Evolutionary conservation across 1,139 yeast genomes (phyloP).

Genomic region (Geotrichum cucujoidarum): DNA sequence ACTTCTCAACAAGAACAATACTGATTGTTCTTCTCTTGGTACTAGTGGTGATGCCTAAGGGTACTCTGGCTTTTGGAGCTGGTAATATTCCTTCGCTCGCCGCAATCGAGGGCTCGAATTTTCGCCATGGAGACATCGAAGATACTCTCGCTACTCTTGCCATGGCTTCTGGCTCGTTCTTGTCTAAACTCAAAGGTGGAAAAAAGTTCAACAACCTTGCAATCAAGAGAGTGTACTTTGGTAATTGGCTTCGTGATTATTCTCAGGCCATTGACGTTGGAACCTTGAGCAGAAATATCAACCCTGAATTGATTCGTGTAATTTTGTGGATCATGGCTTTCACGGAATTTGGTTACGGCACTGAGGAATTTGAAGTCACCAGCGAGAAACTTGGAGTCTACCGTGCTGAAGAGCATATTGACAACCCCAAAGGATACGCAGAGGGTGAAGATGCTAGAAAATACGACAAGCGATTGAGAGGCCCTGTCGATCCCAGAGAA

Average conservation of each 20-base stretch:
- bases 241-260: constrained; percentile 31
- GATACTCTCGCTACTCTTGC: constrained; percentile 24
- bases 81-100: constrained; percentile 30
- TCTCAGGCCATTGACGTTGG: constrained; percentile 32
- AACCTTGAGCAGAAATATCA: constrained; percentile 25
- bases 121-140: constrained; percentile 31
- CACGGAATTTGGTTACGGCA: constrained; percentile 29
- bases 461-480: constrained; percentile 25
- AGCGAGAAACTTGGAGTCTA: constrained; percentile 29
- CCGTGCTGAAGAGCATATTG: constrained; percentile 31
- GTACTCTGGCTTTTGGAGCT: constrained; percentile 28
- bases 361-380: constrained; percentile 31
- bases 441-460: constrained; percentile 25
- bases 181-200: constrained; percentile 23
- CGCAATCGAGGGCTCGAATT: constrained; percentile 26
- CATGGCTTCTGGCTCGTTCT: constrained; percentile 21
- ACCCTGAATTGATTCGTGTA: constrained; percentile 24
- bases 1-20: constrained; percentile 1
- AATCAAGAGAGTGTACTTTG: constrained; percentile 29
- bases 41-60: constrained; percentile 14
- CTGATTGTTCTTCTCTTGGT: constrained; percentile 12
- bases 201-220: constrained; percentile 27
- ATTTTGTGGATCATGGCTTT: constrained; percentile 29
- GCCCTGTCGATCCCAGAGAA: constrained; percentile 28
- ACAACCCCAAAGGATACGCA: constrained; percentile 29